Percentiles rank a stretch among this genome's conserved stretches.
Evolutionary conservation across 2,329 filamentous ascomycete genomes (phyloP).

Genomic region (Cladophialophora chaetospira): DNA sequence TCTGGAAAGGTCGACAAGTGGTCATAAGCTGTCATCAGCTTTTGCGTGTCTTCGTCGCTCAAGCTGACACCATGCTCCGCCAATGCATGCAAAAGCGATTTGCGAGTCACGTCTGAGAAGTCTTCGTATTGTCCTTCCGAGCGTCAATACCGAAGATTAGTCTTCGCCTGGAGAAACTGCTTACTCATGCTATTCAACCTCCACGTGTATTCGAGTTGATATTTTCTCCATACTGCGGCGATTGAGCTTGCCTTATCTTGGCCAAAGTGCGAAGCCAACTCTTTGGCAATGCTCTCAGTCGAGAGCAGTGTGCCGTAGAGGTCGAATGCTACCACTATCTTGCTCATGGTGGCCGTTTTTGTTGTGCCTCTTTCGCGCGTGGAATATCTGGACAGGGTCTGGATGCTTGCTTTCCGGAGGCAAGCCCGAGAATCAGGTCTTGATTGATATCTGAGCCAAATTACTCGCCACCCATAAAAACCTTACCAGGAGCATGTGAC

Average conservation of each 20-base stretch:
- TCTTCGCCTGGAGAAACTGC: conserved; percentile 25
- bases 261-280: conserved; percentile 61
- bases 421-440: too few species aligned
- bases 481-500: neutral
- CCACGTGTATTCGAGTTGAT: conserved; percentile 79
- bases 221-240: conserved; percentile 64
- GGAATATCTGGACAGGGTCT: too few species aligned
- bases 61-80: conserved; percentile 58
- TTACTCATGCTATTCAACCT: conserved; percentile 73
- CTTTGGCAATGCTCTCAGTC: conserved; percentile 66
- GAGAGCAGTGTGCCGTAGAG: conserved; percentile 75
- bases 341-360: conserved; percentile 16
- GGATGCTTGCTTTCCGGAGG: neutral
- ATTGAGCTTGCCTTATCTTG: conserved; percentile 59
- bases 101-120: conserved; percentile 65
- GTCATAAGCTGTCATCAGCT: conserved; percentile 66
- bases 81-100: conserved; percentile 65
- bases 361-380: too few species aligned
- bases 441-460: neutral
- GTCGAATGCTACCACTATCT: conserved; percentile 68
- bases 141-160: neutral
- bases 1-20: conserved; percentile 66
- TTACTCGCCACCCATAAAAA: neutral
- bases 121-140: conserved; percentile 59
- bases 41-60: conserved; percentile 45